Percentiles rank a stretch among this genome's conserved stretches.
phyloP scores from a whole-genome alignment of 768 basidiomycete genomes.

The Russula foetens region DNA sequence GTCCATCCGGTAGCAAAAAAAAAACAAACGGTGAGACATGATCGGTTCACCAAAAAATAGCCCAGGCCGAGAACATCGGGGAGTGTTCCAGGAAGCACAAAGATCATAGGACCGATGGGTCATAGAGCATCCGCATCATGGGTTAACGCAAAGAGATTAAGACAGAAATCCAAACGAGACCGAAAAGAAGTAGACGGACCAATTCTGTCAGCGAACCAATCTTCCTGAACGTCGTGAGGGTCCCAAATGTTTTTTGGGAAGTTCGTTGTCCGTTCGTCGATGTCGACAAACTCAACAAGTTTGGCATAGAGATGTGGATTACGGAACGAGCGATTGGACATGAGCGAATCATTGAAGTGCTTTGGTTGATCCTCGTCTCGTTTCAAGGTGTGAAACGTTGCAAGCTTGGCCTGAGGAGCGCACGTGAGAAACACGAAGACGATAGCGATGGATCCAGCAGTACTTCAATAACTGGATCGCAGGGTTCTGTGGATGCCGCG shows the following conservation, averaged over 20 bases:
- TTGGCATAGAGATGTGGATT: constrained; percentile 96
- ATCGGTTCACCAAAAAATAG: neutral
- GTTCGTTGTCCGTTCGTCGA: constrained; percentile 81
- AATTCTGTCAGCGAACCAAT: constrained; percentile 73
- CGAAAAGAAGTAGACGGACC: constrained; percentile 41
- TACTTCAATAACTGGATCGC: constrained; percentile 59
- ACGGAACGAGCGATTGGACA: constrained; percentile 87
- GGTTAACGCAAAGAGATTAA: neutral
- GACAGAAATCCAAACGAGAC: neutral
- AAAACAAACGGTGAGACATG: neutral
- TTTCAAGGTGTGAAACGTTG: constrained; percentile 71
- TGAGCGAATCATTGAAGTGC: constrained; percentile 94
- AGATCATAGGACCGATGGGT: neutral
- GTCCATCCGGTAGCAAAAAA: neutral
- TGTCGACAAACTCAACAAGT: constrained; percentile 89
- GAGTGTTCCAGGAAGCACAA: neutral
- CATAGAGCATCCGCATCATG: neutral
- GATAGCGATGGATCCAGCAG: constrained; percentile 9
- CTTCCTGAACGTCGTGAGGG: constrained; percentile 48
- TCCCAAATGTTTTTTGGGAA: constrained; percentile 73
- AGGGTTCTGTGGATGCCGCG: constrained; percentile 41
- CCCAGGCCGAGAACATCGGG: neutral
- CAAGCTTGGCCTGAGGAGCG: constrained; percentile 59
- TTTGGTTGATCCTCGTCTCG: constrained; percentile 50
- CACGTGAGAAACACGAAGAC: neutral